Base-by-base conservation (phyloP, 179 eudicot species). In the Gypsophila paniculata region DNA sequence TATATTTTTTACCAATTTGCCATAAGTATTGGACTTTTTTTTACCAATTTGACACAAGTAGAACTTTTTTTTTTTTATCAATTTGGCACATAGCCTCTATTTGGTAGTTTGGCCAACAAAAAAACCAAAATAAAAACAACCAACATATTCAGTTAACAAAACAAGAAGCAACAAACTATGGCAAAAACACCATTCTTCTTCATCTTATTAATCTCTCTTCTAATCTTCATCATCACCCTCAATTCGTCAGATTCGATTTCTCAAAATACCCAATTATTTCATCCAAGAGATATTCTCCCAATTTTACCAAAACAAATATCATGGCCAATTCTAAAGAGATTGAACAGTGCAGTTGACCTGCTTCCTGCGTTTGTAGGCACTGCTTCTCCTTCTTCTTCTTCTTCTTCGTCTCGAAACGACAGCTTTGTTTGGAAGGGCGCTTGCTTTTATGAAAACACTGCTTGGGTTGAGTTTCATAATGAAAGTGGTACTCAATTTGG, bases 401-500 rank as follows among this genome's bases (percentile, higher is more conserved):
- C 34, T 29, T 29, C 87, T 19, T 42, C 18, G 38, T 68, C 83
- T 60, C 15, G 23, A 0, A 62, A 72, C n/a, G 78, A 86, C 36
- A 66, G 70, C 29, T 75, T 86, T 75, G 79, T 81, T 51, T 94
- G 99, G 99, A 91, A 89, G 73, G 99, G 97, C 12, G 86, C 96
- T 79, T 94, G 99, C 80, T 94, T 94, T 74, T 90, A 86, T 74
- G 49, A 92, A 55, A 92, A 83, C 70, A 77, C 74, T 74, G 99
- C 99, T 75, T 92, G 99, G 96, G 69, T 94, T 80, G 96, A 94
- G 80, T 86, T 94, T 79, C 90, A 94, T 70, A 94, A 94, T 72
- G 78, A 88, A 2, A 81, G 58, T 73, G 87, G 85, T 0, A 74
- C 76, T 77, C 72, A 90, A 84, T 94, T 83, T 80, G 99, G 99